phyloP scores from a whole-genome alignment of 2,329 filamentous ascomycete species.

The Ophiobolus disseminans region DNA sequence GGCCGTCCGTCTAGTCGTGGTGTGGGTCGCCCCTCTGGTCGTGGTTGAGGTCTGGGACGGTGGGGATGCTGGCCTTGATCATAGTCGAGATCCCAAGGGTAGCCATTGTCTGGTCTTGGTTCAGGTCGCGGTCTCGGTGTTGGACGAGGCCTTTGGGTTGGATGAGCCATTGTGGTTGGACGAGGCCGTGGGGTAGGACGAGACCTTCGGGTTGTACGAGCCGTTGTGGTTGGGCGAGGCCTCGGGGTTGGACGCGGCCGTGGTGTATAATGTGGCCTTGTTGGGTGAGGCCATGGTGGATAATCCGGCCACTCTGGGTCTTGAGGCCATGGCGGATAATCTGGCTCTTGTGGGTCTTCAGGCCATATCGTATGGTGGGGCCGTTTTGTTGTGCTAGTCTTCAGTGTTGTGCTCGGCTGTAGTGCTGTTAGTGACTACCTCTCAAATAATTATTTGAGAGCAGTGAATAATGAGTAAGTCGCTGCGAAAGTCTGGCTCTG shows the following conservation, averaged over 20 bases:
- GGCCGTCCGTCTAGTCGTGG: neutral
- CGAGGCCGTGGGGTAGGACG: neutral
- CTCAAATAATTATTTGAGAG: constrained; percentile 4
- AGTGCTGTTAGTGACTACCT: no score
- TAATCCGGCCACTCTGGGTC: no score
- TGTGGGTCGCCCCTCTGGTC: neutral
- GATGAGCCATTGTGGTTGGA: no score
- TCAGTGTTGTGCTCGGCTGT: no score
- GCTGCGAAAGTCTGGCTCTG: constrained; percentile 7
- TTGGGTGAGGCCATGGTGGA: constrained; percentile 3
- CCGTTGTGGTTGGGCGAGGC: neutral
- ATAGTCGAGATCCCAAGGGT: neutral
- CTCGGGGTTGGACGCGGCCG: neutral
- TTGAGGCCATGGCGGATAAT: no score
- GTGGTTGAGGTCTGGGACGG: neutral
- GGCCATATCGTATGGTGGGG: no score
- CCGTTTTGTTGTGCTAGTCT: no score
- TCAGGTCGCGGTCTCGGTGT: neutral
- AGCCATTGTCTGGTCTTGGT: neutral
- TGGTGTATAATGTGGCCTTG: constrained; percentile 1
- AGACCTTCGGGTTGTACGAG: neutral
- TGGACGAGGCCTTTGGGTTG: neutral
- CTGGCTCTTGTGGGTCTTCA: no score
- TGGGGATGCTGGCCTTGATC: neutral
- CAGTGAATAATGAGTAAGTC: constrained; percentile 8